These are phyloP conservation scores for Erodium moschatum DNA, from an alignment of 441 rosid species.

Conservation along the genomic window DNA sequence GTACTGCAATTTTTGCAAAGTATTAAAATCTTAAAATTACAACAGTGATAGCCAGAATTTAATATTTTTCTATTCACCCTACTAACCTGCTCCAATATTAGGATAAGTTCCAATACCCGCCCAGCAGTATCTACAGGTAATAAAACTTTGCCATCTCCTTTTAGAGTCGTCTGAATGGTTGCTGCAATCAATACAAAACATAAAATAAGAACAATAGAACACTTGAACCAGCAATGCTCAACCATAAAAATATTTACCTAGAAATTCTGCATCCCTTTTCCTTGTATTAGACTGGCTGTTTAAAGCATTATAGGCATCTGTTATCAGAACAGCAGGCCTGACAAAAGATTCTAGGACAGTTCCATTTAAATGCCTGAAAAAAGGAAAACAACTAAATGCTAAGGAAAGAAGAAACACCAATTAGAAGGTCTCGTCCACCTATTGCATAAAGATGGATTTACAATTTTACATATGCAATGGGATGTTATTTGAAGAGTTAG, in stretches of 20 bases:
- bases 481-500: slow-evolving; percentile 6
- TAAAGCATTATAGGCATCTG: slow-evolving; percentile 84
- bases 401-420: slow-evolving; percentile 3
- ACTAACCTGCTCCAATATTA: slow-evolving; percentile 79
- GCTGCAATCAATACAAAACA: slow-evolving; percentile 24
- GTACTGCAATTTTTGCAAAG: slow-evolving; percentile 36
- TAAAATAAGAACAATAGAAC: neutral
- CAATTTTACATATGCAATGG: slow-evolving; percentile 16
- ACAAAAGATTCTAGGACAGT: slow-evolving; percentile 78
- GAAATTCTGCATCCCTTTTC: slow-evolving; percentile 75
- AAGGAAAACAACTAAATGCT: too few relatives aligned
- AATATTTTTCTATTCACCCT: neutral
- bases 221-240: slow-evolving; percentile 7
- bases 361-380: slow-evolving; percentile 83
- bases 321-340: slow-evolving; percentile 88
- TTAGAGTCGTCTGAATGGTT: slow-evolving; percentile 60
- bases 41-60: slow-evolving; percentile 16
- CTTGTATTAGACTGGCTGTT: slow-evolving; percentile 65
- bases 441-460: slow-evolving; percentile 7
- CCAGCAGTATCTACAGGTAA: slow-evolving; percentile 89
- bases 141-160: slow-evolving; percentile 79
- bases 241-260: slow-evolving; percentile 37
- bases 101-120: slow-evolving; percentile 77
- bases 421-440: slow-evolving; percentile 9
- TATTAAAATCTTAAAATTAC: slow-evolving; percentile 17